Base-by-base conservation (phyloP, 805 yeast genomes). In the Starmera pachycereana region DNA sequence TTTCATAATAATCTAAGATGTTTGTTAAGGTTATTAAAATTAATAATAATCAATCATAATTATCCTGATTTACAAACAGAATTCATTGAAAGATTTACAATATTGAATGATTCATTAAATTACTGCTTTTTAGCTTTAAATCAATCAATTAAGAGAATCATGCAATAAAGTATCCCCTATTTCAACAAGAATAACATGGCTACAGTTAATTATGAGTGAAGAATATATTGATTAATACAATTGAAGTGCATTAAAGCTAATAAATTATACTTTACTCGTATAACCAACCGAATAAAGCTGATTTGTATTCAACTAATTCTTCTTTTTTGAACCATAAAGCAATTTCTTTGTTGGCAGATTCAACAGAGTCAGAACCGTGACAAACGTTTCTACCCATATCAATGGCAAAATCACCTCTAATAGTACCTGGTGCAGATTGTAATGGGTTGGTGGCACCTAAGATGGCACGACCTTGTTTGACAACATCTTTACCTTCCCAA, bases 401-500 rank as follows among this genome's bases (percentile, higher is more conserved):
- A 59, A 92, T 72, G 66, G 97, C 98, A 57, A 71, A 92, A 74
- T 92, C 99, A 68, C 96, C 97, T 77, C 99, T 88, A 78, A 92
- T 92, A 71, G 99, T 92, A 69, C 99, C 99, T 69, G 97, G 97
- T 54, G 95, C 90, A 57, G 96, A 85, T 58, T 77, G 80, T 65
- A 82, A 76, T 65, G 99, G 98, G 85, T 92, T 90, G 69, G 98
- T 92, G 57, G 98, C 97, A 72, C 99, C 99, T 61, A 92, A 80
- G 66, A 92, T 81, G 60, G 76, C 81, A 74, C 99, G 84, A 68
- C 98, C 98, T 69, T 86, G 95, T 76, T 90, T 89, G 69, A 92
- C 98, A 66, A 80, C 98, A 63, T 92, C 97, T 76, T 89, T 92
- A 71, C 99, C 99, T 73, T 92, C 97, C 99, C 99, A 92, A 58